Evolutionary conservation across 306 rosid species (phyloP).

Genomic region (Cercis canadensis): DNA sequence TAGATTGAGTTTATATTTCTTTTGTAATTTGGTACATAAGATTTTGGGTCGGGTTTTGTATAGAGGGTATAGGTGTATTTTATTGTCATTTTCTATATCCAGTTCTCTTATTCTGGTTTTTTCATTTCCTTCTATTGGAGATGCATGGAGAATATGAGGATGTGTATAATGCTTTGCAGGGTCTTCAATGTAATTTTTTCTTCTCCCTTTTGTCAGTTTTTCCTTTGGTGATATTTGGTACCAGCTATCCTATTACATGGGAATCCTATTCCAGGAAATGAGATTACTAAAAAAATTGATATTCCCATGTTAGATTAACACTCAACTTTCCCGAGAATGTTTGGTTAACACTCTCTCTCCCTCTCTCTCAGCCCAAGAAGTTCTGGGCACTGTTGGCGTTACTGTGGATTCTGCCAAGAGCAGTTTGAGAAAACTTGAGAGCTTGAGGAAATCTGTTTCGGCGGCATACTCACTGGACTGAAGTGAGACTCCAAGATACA

Average conservation of each 20-base stretch:
- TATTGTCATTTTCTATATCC: not conserved
- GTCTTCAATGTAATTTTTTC: not conserved
- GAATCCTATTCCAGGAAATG: too few relatives aligned
- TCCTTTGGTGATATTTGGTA: too few relatives aligned
- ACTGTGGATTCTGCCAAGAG: slow-evolving; percentile 68
- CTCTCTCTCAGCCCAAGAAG: too few relatives aligned
- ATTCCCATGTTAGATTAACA: too few relatives aligned
- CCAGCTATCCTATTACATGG: too few relatives aligned
- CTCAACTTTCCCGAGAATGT: too few relatives aligned
- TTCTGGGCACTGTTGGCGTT: too few relatives aligned
- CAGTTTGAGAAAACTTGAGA: slow-evolving; percentile 61
- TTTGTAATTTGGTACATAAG: slow-evolving; percentile 33
- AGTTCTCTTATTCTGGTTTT: not conserved
- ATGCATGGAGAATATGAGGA: not conserved
- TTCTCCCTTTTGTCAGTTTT: not conserved
- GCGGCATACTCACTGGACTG: slow-evolving; percentile 60
- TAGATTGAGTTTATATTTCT: slow-evolving; percentile 23
- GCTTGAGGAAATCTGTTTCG: slow-evolving; percentile 72
- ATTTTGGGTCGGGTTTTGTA: slow-evolving; percentile 41
- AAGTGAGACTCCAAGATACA: slow-evolving; percentile 75
- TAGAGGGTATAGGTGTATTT: slow-evolving; percentile 30
- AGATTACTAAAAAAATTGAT: too few relatives aligned
- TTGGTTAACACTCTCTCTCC: too few relatives aligned
- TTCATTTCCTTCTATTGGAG: slow-evolving; percentile 1
- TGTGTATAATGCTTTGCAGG: slow-evolving; percentile 29